Conservation (phyloP, 1,139 yeast species). For the Yarrowia galli region DNA sequence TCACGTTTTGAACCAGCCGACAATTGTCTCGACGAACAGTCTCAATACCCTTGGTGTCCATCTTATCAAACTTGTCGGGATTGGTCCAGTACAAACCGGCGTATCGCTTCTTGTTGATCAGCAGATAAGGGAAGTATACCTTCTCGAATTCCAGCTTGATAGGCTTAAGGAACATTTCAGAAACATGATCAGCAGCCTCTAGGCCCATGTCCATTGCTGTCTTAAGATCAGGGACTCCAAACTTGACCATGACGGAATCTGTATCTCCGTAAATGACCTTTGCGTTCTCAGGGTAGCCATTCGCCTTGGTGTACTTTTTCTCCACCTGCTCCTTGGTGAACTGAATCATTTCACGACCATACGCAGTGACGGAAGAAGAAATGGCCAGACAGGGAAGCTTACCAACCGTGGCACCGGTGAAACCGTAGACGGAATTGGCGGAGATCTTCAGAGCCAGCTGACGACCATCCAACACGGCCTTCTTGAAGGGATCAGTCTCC, state of each 20-base stretch:
- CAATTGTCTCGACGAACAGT: slow-evolving; percentile 98
- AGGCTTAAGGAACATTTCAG: slow-evolving; percentile 78
- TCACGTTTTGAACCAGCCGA: slow-evolving; percentile 89
- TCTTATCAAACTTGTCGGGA: slow-evolving; percentile 87
- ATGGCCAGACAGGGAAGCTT: slow-evolving; percentile 96
- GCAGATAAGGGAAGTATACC: slow-evolving; percentile 90
- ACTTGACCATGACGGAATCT: slow-evolving; percentile 98
- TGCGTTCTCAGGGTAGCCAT: slow-evolving; percentile 84
- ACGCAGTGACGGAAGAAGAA: slow-evolving; percentile 93
- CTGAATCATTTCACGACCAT: slow-evolving; percentile 97
- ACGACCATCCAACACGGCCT: slow-evolving; percentile 95
- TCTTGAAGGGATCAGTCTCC: slow-evolving; percentile 92
- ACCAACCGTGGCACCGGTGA: slow-evolving; percentile 98
- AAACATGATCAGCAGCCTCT: slow-evolving; percentile 91
- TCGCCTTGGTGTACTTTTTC: slow-evolving; percentile 72
- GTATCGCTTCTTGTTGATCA: slow-evolving; percentile 94
- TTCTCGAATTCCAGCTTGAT: slow-evolving; percentile 96
- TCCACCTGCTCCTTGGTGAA: slow-evolving; percentile 87
- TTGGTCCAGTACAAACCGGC: slow-evolving; percentile 98
- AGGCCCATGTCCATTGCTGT: slow-evolving; percentile 92
- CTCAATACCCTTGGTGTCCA: slow-evolving; percentile 99
- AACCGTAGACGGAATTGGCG: slow-evolving; percentile 98
- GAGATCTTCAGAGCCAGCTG: slow-evolving; percentile 95
- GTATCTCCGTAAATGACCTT: slow-evolving; percentile 98
- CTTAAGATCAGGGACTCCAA: slow-evolving; percentile 82